Conservation (phyloP, 176 grass and related monocot genomes). For the Puccinellia tenuiflora region DNA sequence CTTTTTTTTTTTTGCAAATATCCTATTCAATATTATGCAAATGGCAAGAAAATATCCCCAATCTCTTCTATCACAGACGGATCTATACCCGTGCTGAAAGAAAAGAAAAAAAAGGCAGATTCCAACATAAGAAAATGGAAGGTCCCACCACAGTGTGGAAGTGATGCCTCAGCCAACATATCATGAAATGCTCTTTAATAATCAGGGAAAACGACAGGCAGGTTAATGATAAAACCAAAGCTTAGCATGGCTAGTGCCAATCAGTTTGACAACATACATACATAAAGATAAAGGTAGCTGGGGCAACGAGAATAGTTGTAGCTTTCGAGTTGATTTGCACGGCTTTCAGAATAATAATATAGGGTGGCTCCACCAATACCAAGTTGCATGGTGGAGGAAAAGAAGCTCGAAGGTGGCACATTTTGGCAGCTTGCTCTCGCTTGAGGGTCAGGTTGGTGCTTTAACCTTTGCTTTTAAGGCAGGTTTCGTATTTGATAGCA, state of each 20-base stretch:
- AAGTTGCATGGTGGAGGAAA: slow-evolving; percentile 31
- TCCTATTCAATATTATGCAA: slow-evolving; percentile 2
- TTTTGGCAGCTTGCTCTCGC: slow-evolving; percentile 16
- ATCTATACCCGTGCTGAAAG: not conserved
- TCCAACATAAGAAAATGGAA: slow-evolving; percentile 20
- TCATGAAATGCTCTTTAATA: not conserved
- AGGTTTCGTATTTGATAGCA: slow-evolving; percentile 1
- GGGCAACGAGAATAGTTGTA: not conserved
- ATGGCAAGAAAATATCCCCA: not conserved
- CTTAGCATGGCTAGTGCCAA: not conserved
- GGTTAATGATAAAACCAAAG: not conserved
- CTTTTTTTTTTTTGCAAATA: not conserved
- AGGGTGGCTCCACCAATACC: slow-evolving; percentile 1
- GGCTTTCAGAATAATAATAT: slow-evolving; percentile 23
- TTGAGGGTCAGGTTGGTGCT: slow-evolving; percentile 3
- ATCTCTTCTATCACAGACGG: not conserved
- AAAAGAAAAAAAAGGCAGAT: not conserved
- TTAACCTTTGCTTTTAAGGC: slow-evolving; percentile 28
- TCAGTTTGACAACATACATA: not conserved
- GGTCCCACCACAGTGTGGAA: not conserved
- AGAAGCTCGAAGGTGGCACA: slow-evolving; percentile 23
- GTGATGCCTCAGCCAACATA: not conserved
- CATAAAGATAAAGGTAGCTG: not conserved
- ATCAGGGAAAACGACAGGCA: slow-evolving; percentile 2
- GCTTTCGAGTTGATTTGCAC: slow-evolving; percentile 3